phyloP scores from a whole-genome alignment of 2,329 filamentous ascomycete genomes.

The Trichoderma simmonsii region DNA sequence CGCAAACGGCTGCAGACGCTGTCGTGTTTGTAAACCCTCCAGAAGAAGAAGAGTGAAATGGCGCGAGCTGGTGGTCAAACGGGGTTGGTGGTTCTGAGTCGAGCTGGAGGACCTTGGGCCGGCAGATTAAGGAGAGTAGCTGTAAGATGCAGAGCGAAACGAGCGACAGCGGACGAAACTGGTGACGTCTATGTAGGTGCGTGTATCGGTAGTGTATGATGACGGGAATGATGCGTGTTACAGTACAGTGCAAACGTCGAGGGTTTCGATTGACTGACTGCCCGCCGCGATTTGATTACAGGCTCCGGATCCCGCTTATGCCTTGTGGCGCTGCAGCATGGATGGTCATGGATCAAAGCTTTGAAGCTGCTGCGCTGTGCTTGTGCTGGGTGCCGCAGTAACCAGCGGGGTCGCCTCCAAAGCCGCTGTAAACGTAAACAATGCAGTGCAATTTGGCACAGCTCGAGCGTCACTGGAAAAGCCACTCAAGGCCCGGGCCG shows the following conservation, averaged over 20 bases:
- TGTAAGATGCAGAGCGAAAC: not conserved
- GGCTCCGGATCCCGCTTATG: not conserved
- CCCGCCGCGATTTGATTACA: not conserved
- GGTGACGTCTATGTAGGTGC: not conserved
- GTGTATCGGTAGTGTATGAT: not conserved
- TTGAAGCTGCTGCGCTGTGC: not conserved
- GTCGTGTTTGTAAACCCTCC: not conserved
- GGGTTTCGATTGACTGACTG: not conserved
- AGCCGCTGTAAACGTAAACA: not conserved
- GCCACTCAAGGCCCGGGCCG: slow-evolving; percentile 6
- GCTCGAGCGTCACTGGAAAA: slow-evolving; percentile 9
- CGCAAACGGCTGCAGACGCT: not conserved
- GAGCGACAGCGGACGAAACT: not conserved
- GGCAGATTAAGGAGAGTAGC: not conserved
- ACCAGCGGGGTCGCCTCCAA: slow-evolving; percentile 21
- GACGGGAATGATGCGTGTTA: not conserved
- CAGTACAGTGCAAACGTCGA: not conserved
- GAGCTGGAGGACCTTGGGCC: not conserved
- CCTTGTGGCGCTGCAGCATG: not conserved
- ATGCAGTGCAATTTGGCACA: not conserved
- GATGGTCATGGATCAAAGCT: not conserved
- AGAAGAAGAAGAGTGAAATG: not conserved
- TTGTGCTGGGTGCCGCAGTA: slow-evolving; percentile 25
- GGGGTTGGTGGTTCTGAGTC: not conserved
- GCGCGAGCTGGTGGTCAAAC: not conserved